A percentile compares a stretch with the other conserved stretches of the same genome.
Evolutionary conservation across 495 filamentous ascomycete genomes (phyloP).

Genomic region (Annulohypoxylon nitens): DNA sequence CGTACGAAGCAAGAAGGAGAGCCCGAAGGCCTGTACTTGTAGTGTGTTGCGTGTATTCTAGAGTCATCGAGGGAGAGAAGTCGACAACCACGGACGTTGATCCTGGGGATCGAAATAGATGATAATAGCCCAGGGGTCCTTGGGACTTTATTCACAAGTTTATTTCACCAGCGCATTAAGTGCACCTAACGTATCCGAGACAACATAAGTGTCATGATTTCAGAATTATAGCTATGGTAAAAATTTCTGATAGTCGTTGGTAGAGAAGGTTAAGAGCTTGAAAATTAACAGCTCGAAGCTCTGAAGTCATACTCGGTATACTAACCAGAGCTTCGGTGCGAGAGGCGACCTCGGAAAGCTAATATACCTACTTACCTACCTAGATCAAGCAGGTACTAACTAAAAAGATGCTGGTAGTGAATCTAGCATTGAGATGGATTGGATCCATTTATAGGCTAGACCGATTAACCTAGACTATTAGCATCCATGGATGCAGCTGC

Average conservation of each 20-base stretch:
- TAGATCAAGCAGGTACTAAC: not conserved
- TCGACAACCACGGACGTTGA: not conserved
- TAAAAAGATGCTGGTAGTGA: not conserved
- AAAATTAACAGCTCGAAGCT: no score
- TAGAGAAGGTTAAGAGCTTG: no score
- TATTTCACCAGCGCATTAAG: not conserved
- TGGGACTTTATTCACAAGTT: not conserved
- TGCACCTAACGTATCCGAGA: not conserved
- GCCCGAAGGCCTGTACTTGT: constrained; percentile 98
- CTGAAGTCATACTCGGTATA: no score
- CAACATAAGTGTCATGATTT: not conserved
- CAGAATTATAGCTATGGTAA: no score
- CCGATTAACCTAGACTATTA: not conserved
- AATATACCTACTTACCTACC: not conserved
- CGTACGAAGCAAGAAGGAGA: constrained; percentile 99
- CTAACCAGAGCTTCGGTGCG: not conserved
- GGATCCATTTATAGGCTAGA: not conserved
- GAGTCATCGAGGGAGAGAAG: not conserved
- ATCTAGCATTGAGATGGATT: not conserved
- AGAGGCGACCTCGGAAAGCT: not conserved
- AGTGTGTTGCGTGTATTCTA: constrained; percentile 55
- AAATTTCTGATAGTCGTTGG: no score
- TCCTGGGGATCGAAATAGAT: constrained; percentile 22
- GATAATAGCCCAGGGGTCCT: constrained; percentile 18
- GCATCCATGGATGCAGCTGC: not conserved